A percentile compares a stretch with the other conserved stretches of the same genome.
These are phyloP conservation scores for Mucor velutinosus DNA, from an alignment of 371 early-diverging fungal species.

Conservation along the genomic window DNA sequence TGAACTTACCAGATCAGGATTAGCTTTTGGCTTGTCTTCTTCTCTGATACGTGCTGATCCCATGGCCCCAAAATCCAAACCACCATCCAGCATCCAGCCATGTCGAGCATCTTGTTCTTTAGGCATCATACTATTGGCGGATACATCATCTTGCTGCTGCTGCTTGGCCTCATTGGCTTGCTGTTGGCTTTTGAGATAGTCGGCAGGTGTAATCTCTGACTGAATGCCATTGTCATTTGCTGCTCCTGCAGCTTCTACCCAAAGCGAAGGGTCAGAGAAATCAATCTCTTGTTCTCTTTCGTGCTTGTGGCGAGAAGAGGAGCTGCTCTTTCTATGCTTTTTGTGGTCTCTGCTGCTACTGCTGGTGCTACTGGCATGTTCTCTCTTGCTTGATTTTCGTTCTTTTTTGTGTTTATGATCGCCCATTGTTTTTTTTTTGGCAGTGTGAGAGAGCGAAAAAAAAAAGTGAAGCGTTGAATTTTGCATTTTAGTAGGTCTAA, in stretches of 20 bases:
- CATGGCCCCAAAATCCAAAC: conserved; percentile 46
- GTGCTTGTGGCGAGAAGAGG: neutral
- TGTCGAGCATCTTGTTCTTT: conserved; percentile 32
- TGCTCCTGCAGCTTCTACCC: conserved; percentile 34
- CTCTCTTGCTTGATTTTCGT: conserved; percentile 33
- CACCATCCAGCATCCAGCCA: conserved; percentile 52
- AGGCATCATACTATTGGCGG: conserved; percentile 1
- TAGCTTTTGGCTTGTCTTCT: conserved; percentile 34
- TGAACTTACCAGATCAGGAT: conserved; percentile 42
- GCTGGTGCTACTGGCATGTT: conserved; percentile 7
- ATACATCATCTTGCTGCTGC: neutral
- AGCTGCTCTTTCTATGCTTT: conserved; percentile 37
- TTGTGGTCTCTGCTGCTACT: conserved; percentile 28
- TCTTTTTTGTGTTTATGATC: conserved; percentile 44
- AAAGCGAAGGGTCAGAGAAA: conserved; percentile 50
- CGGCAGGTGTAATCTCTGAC: conserved; percentile 17
- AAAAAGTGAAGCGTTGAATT: neutral
- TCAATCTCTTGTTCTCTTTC: conserved; percentile 39
- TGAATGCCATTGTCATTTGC: neutral
- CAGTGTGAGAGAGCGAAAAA: neutral
- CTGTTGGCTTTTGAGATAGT: conserved; percentile 18
- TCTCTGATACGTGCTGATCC: conserved; percentile 31
- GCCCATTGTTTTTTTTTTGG: conserved; percentile 29
- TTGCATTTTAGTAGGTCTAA: neutral
- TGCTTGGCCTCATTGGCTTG: conserved; percentile 7